A percentile compares a stretch with the other conserved stretches of the same genome.
These are phyloP conservation scores for Aspergillus floridensis DNA, from an alignment of 2,329 filamentous ascomycete species.

Conservation along the genomic window DNA sequence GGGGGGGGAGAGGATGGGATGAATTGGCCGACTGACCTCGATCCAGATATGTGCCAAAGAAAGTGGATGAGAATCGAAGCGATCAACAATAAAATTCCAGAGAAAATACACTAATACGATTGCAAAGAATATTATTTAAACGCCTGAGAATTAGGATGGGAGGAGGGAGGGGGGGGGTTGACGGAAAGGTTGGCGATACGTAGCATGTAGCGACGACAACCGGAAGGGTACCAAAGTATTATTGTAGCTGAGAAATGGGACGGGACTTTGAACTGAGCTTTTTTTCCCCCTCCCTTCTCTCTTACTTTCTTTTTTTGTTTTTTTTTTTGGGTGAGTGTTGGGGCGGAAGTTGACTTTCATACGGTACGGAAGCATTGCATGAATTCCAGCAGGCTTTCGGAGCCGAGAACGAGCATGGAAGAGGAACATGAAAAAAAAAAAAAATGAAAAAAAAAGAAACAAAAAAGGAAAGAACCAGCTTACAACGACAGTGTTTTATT, in stretches of 20 bases:
- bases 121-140: neutral
- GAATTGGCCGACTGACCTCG: slow-evolving; percentile 1
- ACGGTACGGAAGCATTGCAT: slow-evolving; percentile 4
- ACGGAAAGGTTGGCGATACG: neutral
- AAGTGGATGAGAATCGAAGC: slow-evolving; percentile 18
- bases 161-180: neutral
- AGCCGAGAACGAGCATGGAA: neutral
- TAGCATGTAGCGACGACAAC: neutral
- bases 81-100: neutral
- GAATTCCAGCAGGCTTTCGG: neutral
- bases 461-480: neutral
- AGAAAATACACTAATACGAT: neutral
- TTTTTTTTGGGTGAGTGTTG: slow-evolving; percentile 21
- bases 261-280: neutral
- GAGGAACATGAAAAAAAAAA: neutral
- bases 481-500: neutral
- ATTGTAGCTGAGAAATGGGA: neutral
- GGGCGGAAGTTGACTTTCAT: slow-evolving; percentile 21
- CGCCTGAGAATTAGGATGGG: neutral
- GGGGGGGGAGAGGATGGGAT: neutral
- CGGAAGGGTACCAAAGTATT: neutral
- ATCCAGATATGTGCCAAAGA: slow-evolving; percentile 6
- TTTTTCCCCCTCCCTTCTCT: neutral
- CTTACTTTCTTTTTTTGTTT: neutral
- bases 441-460: too few relatives aligned